phyloP scores from a whole-genome alignment of 805 yeast genomes.

The Suhomyces tanzawaensis region DNA sequence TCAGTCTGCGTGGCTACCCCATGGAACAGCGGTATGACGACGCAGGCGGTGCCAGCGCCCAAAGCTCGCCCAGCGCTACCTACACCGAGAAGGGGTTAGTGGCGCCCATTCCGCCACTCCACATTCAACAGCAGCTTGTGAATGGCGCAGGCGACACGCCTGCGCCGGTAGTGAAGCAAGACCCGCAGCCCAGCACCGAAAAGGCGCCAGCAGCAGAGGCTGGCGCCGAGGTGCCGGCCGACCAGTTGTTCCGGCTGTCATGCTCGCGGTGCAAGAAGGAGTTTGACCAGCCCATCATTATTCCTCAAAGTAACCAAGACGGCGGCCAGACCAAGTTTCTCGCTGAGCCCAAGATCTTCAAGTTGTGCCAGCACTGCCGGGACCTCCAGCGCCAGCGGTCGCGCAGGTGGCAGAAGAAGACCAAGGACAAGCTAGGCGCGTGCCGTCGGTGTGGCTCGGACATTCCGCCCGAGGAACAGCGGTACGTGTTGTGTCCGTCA shows the following conservation, averaged over 20 bases:
- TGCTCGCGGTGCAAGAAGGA: slow-evolving; percentile 63
- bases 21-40: slow-evolving; percentile 14
- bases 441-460: slow-evolving; percentile 62
- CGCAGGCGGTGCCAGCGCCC: background rate
- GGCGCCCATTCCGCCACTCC: slow-evolving; percentile 42
- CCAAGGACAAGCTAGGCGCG: slow-evolving; percentile 58
- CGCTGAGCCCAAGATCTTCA: slow-evolving; percentile 44
- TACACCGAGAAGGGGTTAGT: slow-evolving; percentile 19
- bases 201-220: background rate
- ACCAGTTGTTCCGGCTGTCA: slow-evolving; percentile 16
- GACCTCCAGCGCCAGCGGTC: slow-evolving; percentile 61
- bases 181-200: slow-evolving; percentile 2
- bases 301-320: slow-evolving; percentile 23
- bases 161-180: slow-evolving; percentile 5
- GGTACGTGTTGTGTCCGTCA: slow-evolving; percentile 57
- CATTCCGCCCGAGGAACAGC: slow-evolving; percentile 49
- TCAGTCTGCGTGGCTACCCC: slow-evolving; percentile 8
- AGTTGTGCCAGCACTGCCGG: slow-evolving; percentile 63
- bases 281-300: slow-evolving; percentile 45
- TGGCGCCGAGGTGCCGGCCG: slow-evolving; percentile 6
- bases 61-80: slow-evolving; percentile 3
- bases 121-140: slow-evolving; percentile 40
- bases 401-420: slow-evolving; percentile 61
- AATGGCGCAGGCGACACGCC: slow-evolving; percentile 12
- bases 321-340: slow-evolving; percentile 25